Conservation (phyloP, 352 stramenopile species). For the Globisporangium canariense region DNA sequence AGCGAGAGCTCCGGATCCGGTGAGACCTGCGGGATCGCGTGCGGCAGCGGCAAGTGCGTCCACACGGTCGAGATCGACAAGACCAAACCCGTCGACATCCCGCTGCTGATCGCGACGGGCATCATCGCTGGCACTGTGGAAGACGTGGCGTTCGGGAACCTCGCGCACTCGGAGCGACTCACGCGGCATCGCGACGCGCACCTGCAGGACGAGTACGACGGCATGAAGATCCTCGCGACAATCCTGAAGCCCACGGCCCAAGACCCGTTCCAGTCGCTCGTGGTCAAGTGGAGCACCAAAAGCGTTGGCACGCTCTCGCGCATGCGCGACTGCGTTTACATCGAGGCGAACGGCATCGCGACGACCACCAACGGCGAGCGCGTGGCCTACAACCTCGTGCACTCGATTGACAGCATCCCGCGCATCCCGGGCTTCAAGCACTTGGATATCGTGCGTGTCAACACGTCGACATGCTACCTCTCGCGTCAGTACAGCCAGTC, state of each 20-base stretch:
- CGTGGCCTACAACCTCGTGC: background rate
- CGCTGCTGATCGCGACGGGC: slow-evolving; percentile 39
- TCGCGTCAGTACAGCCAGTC: slow-evolving; percentile 5
- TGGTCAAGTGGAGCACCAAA: slow-evolving; percentile 36
- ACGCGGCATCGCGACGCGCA: slow-evolving; percentile 47
- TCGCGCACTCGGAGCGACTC: slow-evolving; percentile 36
- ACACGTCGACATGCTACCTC: slow-evolving; percentile 13
- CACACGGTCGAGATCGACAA: background rate
- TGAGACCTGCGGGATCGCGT: background rate
- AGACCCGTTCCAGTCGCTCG: slow-evolving; percentile 40
- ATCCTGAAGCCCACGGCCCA: slow-evolving; percentile 32
- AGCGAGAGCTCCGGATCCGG: slow-evolving; percentile 3
- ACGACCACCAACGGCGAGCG: background rate
- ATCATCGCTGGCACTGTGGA: slow-evolving; percentile 47
- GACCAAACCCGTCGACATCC: slow-evolving; percentile 11
- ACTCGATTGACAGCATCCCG: slow-evolving; percentile 7
- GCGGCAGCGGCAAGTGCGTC: background rate
- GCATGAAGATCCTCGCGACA: slow-evolving; percentile 4
- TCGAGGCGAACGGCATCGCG: slow-evolving; percentile 20
- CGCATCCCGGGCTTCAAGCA: slow-evolving; percentile 15
- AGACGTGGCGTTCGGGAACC: slow-evolving; percentile 42
- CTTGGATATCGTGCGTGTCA: slow-evolving; percentile 32
- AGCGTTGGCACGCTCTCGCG: slow-evolving; percentile 25
- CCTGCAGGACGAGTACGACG: slow-evolving; percentile 48
- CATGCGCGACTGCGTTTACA: slow-evolving; percentile 34